These are phyloP conservation scores for Stentor roeselii DNA, from an alignment of 73 alveolate species.

Conservation along the genomic window DNA sequence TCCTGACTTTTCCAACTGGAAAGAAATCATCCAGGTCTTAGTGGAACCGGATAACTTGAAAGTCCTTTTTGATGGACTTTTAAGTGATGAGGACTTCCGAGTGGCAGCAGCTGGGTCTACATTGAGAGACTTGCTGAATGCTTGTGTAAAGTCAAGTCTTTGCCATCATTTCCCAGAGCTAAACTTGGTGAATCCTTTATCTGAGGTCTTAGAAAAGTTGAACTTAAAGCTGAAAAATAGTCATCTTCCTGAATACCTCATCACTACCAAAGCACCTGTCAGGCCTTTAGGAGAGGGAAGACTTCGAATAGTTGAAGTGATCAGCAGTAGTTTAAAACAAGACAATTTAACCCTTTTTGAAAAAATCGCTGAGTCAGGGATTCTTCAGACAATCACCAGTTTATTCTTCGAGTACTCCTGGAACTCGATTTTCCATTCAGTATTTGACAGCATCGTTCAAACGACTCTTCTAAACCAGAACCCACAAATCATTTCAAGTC, in stretches of 20 bases:
- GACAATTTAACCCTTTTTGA: neutral
- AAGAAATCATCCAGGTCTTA: neutral
- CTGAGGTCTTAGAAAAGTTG: neutral
- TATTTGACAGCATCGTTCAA: slow-evolving; percentile 13
- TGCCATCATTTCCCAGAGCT: neutral
- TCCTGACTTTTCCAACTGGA: neutral
- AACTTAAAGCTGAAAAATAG: neutral
- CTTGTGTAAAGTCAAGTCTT: neutral
- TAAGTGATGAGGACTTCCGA: neutral
- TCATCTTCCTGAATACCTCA: too few relatives aligned
- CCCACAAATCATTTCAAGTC: neutral
- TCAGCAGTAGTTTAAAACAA: neutral
- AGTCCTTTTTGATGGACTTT: neutral
- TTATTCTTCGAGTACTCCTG: slow-evolving; percentile 10
- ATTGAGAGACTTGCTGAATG: neutral
- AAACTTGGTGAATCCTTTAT: neutral
- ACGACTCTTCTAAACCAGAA: neutral
- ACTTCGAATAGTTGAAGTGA: neutral
- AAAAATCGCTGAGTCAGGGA: neutral
- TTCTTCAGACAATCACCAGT: neutral
- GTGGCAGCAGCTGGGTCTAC: neutral
- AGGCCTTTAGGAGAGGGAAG: neutral
- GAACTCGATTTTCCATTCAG: slow-evolving; percentile 4
- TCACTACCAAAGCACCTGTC: neutral
- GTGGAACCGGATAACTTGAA: neutral